These are phyloP conservation scores for Aspergillus haitiensis DNA, from an alignment of 495 filamentous ascomycete genomes.

Conservation along the genomic window DNA sequence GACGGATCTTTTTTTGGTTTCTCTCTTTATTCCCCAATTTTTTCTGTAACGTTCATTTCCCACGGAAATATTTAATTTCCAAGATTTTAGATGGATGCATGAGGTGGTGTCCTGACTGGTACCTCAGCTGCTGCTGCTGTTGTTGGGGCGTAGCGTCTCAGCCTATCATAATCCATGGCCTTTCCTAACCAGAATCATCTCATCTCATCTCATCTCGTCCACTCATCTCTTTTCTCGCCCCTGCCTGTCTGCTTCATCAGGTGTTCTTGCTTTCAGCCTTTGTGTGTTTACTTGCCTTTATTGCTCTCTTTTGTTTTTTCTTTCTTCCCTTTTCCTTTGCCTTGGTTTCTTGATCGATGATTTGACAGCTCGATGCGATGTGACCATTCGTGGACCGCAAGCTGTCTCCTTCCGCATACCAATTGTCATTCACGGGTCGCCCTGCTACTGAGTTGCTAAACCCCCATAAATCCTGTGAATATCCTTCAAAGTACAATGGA, in stretches of 20 bases:
- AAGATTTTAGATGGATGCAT: too few species aligned
- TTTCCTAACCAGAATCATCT: conserved; percentile 7
- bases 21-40: too few species aligned
- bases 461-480: conserved; percentile 9
- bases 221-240: background rate
- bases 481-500: conserved; percentile 15
- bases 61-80: too few species aligned
- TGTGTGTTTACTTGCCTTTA: background rate
- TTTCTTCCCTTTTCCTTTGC: conserved; percentile 5
- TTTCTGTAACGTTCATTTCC: too few species aligned
- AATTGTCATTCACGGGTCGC: conserved; percentile 15
- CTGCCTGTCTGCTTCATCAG: conserved; percentile 1
- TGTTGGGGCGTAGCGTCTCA: conserved; percentile 16
- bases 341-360: conserved; percentile 19
- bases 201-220: conserved; percentile 10
- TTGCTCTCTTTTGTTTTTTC: background rate
- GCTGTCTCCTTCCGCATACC: conserved; percentile 27
- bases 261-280: background rate
- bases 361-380: conserved; percentile 37
- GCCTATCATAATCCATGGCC: conserved; percentile 11
- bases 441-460: conserved; percentile 7
- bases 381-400: conserved; percentile 32
- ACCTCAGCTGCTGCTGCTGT: conserved; percentile 2
- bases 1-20: too few species aligned
- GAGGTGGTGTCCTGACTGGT: too few species aligned